Base-by-base conservation (phyloP, 257 asterid genomes). In the Solanum lignicaule region DNA sequence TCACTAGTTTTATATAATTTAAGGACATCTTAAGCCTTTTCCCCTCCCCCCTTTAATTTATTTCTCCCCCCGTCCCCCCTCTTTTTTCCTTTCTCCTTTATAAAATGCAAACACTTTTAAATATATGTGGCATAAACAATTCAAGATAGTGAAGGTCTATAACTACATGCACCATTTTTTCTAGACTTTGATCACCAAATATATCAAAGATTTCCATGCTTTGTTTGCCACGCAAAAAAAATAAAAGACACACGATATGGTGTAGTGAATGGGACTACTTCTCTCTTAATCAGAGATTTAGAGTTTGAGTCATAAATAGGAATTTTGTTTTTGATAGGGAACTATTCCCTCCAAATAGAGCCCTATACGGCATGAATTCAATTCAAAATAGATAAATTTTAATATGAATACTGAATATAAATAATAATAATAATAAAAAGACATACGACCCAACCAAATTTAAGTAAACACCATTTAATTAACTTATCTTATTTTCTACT, bases 211-310 rank as follows among this genome's bases (percentile, higher is more conserved):
- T 78, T 41, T 46, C n/a, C 62, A 6, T 25, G 36, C 20, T 76
- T 76, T 39, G 62, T 21, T 76, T 76, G 60, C 23, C 14, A 41
- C 7, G n/a, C 7, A 9, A 8, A 78, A 78, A 12, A 38, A 4
- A 58, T 1, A 7, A 72, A 29, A 46, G 4, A 46, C 21, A 48
- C 8, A 15, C 20, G 0, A 48, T 48, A 0, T 15, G 7, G 8
- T 48, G 3, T 15, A 2, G 60, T 48, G 60, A 48, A 48, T 5
- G 7, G 6, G 2, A 3, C 1, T 0, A 5, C 7, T 48, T 0
- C 11, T 36, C 3, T 16, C 21, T 52, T 52, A 52, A 52, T 52
- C 0, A 16, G 0, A 16, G 0, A 16, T 52, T 0, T 52, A 0
- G 6, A 5, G 21, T 16, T 52, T 1, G 0, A 52, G 1, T 16